These are phyloP conservation scores for Asterella californica DNA, from an alignment of 225 moss, liverwort and hornwort species.

Conservation along the genomic window DNA sequence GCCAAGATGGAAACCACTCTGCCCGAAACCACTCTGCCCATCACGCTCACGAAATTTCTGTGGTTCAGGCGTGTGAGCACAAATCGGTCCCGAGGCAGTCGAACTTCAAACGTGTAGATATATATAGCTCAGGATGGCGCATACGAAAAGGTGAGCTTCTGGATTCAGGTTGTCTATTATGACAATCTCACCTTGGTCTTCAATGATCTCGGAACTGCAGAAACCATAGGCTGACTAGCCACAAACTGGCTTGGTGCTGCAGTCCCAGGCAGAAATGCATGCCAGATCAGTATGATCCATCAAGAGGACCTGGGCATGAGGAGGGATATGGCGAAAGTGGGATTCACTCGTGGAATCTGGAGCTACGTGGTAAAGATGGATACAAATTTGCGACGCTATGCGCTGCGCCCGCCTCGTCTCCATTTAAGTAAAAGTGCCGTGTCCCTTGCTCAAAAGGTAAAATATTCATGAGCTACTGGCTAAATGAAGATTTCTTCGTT, in stretches of 20 bases:
- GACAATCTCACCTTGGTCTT: no score
- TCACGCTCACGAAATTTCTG: no score
- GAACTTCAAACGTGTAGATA: slow-evolving; percentile 72
- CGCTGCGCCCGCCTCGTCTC: slow-evolving; percentile 26
- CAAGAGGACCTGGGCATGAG: slow-evolving; percentile 71
- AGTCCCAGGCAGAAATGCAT: slow-evolving; percentile 70
- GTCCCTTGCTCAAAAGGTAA: slow-evolving; percentile 47
- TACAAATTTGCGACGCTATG: slow-evolving; percentile 52
- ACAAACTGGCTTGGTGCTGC: not conserved
- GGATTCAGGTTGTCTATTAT: not conserved
- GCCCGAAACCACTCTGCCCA: no score
- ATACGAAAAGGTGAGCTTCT: slow-evolving; percentile 54
- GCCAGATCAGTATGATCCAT: slow-evolving; percentile 72
- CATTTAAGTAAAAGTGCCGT: slow-evolving; percentile 42
- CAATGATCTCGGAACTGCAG: not conserved
- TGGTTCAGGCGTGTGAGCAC: slow-evolving; percentile 60
- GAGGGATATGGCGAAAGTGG: slow-evolving; percentile 66
- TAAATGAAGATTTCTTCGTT: no score
- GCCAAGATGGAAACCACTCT: no score
- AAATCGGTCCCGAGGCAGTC: slow-evolving; percentile 50
- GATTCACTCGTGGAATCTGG: slow-evolving; percentile 75
- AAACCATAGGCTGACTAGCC: not conserved
- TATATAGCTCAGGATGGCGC: slow-evolving; percentile 72
- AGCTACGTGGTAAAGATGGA: slow-evolving; percentile 64
- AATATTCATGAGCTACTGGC: no score